phyloP scores from a whole-genome alignment of 306 rosid genomes.

The Prunus campanulata region DNA sequence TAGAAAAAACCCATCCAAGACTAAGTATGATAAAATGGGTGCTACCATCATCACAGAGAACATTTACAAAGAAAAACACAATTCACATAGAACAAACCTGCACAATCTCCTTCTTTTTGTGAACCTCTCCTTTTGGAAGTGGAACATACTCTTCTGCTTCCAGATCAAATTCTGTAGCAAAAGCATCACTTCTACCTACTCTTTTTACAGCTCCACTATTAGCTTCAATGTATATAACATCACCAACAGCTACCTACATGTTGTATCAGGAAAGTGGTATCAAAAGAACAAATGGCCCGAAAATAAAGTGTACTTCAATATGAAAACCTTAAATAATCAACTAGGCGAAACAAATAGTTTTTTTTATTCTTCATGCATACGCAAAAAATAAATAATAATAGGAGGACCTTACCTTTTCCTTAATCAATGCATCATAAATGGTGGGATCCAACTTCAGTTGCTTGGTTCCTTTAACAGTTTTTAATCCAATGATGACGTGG shows the following conservation, averaged over 20 bases:
- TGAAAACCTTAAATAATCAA: background rate
- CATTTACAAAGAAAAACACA: constrained; percentile 9
- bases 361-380: too few relatives aligned
- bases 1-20: background rate
- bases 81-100: constrained; percentile 58
- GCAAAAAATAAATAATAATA: background rate
- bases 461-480: constrained; percentile 96
- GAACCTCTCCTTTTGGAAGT: constrained; percentile 99
- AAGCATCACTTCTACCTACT: constrained; percentile 97
- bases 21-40: background rate
- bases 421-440: constrained; percentile 89
- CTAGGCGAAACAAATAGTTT: background rate
- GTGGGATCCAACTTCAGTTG: constrained; percentile 97
- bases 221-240: constrained; percentile 90
- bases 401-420: constrained; percentile 65
- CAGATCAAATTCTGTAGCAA: constrained; percentile 95
- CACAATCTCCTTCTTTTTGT: constrained; percentile 93
- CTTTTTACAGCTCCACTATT: constrained; percentile 98
- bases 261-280: constrained; percentile 7
- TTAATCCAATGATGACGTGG: constrained; percentile 92
- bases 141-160: constrained; percentile 99
- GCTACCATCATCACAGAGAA: constrained; percentile 8
- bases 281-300: background rate
- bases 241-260: constrained; percentile 87
- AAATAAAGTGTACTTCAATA: background rate